A percentile compares a stretch with the other conserved stretches of the same genome.
Evolutionary conservation across 83 land plant genomes (phyloP).

Genomic region (Diphasiastrum complanatum): DNA sequence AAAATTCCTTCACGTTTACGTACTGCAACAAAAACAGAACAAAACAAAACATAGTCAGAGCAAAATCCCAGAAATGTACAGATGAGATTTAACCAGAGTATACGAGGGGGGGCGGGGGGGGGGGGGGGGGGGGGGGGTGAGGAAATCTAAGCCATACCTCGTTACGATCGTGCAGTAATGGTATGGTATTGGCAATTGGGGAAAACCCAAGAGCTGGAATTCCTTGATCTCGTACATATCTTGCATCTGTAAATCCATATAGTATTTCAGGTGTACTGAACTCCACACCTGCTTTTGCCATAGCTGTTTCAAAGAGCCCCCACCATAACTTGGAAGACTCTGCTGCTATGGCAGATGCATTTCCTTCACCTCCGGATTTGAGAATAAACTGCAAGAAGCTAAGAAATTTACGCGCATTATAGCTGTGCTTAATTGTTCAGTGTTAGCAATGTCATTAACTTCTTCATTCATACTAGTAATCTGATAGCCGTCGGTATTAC

Average conservation of each 20-base stretch:
- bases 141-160: conserved; percentile 44
- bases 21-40: too few relatives aligned
- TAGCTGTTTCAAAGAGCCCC: conserved; percentile 39
- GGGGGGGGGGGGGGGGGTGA: not conserved
- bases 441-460: too few relatives aligned
- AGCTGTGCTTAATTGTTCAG: too few relatives aligned
- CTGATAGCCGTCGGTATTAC: too few relatives aligned
- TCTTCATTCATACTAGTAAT: too few relatives aligned
- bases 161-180: conserved; percentile 50
- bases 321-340: conserved; percentile 65
- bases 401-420: too few relatives aligned
- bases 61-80: too few relatives aligned
- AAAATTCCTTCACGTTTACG: conserved; percentile 55
- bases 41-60: too few relatives aligned
- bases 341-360: too few relatives aligned
- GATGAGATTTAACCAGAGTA: not conserved
- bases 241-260: conserved; percentile 53
- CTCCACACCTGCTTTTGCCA: conserved; percentile 41
- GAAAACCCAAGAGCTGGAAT: conserved; percentile 69
- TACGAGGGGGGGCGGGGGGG: not conserved
- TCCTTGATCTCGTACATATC: conserved; percentile 45
- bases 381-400: too few relatives aligned
- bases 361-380: too few relatives aligned
- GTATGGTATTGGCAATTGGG: conserved; percentile 58
- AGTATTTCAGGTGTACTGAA: conserved; percentile 48